A percentile compares a stretch with the other conserved stretches of the same genome.
Conservation (phyloP, 1,284 basidiomycete genomes). For the Boletus holoroseus region DNA sequence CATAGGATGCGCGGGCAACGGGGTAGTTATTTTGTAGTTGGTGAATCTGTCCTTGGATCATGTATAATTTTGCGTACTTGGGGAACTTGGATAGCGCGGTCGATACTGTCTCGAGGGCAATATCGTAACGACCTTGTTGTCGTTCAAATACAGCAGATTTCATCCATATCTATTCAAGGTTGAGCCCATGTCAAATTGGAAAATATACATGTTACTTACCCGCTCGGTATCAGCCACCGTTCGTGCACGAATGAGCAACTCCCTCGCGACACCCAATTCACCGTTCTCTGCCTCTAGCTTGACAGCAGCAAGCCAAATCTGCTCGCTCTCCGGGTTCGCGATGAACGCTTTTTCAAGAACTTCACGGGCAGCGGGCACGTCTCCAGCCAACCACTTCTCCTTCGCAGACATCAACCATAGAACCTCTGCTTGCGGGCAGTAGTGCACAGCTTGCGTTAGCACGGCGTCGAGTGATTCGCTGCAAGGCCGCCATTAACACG, state of each 20-base stretch:
- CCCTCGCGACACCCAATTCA: constrained; percentile 78
- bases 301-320: constrained; percentile 95
- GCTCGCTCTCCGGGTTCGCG: constrained; percentile 93
- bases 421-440: constrained; percentile 91
- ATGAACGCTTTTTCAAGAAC: constrained; percentile 89
- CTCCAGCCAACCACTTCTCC: constrained; percentile 87
- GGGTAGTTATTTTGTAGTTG: constrained; percentile 55
- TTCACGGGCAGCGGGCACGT: constrained; percentile 81
- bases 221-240: constrained; percentile 87
- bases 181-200: neutral
- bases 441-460: constrained; percentile 76
- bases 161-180: constrained; percentile 81
- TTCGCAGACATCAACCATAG: constrained; percentile 98
- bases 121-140: constrained; percentile 72
- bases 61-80: constrained; percentile 86
- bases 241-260: constrained; percentile 83
- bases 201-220: constrained; percentile 43
- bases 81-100: constrained; percentile 79
- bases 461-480: constrained; percentile 82
- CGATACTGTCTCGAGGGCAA: constrained; percentile 71
- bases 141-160: constrained; percentile 94
- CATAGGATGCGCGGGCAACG: constrained; percentile 72
- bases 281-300: constrained; percentile 95
- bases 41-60: constrained; percentile 93
- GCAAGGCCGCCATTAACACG: constrained; percentile 2